Evolutionary conservation across 179 eudicot species (phyloP).

Genomic region (Camellia oleifera): DNA sequence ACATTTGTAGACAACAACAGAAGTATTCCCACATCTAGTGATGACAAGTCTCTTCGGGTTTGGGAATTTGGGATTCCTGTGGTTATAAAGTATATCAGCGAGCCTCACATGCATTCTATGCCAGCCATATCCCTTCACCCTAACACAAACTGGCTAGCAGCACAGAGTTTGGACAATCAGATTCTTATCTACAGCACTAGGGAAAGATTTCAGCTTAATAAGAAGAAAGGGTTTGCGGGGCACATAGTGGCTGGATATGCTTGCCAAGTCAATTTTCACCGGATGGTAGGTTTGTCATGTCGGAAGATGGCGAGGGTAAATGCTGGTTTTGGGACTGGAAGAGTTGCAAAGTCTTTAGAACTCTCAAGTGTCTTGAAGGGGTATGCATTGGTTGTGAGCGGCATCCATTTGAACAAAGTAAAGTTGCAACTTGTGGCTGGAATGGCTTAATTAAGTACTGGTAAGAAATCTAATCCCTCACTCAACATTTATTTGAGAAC

Average conservation of each 20-base stretch:
- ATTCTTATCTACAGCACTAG: constrained; percentile 85
- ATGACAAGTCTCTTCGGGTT: constrained; percentile 89
- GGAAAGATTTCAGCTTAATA: constrained; percentile 90
- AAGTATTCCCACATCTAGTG: constrained; percentile 91
- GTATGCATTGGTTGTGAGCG: constrained; percentile 88
- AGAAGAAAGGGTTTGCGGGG: constrained; percentile 95
- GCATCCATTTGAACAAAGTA: constrained; percentile 97
- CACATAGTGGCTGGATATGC: constrained; percentile 95
- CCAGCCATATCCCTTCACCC: constrained; percentile 88
- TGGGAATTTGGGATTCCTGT: constrained; percentile 98
- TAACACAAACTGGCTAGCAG: constrained; percentile 88
- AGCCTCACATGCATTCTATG: constrained; percentile 99
- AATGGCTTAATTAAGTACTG: constrained; percentile 95
- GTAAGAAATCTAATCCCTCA: constrained; percentile 52
- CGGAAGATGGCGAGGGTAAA: constrained; percentile 93
- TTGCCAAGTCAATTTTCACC: constrained; percentile 97
- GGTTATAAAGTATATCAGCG: constrained; percentile 95
- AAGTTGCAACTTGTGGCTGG: constrained; percentile 99
- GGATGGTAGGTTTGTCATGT: constrained; percentile 93
- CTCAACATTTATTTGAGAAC: too few species aligned
- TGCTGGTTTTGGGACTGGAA: constrained; percentile 99
- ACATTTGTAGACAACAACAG: constrained; percentile 94
- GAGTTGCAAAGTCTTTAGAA: constrained; percentile 83
- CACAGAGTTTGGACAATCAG: constrained; percentile 97
- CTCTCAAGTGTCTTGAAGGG: constrained; percentile 84